Base-by-base conservation (phyloP, 1,284 basidiomycete species). In the Gymnopus androsaceus region DNA sequence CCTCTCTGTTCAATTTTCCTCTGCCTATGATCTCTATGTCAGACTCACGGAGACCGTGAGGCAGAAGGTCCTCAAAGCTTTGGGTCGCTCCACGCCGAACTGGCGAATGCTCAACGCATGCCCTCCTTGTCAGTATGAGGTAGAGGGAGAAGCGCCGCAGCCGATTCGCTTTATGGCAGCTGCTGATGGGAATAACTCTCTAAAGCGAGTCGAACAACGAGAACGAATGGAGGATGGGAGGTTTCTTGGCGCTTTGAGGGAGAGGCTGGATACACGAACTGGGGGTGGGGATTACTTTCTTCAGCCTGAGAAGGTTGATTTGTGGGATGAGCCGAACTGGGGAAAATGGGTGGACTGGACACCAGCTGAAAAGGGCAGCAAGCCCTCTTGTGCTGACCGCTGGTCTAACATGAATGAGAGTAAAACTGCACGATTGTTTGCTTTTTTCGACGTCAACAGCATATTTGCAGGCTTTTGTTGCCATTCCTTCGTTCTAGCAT, bases 111-210 rank as follows among this genome's bases (percentile, higher is more conserved):
- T 51, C 4, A 63, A 74, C 51, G 54, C 60, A 3, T 74, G 73
- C 51, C 63, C 68, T 0, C 53, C 67, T 9, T 74, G 73, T 45
- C 53, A 58, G 0, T 71, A 69, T 56, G 59, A 61, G 40, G 56
- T 66, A 1, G 42, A 62, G 12, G 61, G 57, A 11, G 66, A 72
- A 55, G 57, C 55, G 2, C 14, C 31, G 0, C 62, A 72, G 1
- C 27, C 30, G 1, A 65, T 67, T 46, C 46, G 51, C 1, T 59
- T 63, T 42, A 49, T 71, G n/a, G n/a, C n/a, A n/a, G n/a, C n/a
- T n/a, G n/a, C n/a, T n/a, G n/a, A n/a, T n/a, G n/a, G n/a, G n/a
- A 70, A 71, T 51, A 65, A 70, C 54, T 72, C 70, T 0, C 57
- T 72, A 8, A 71, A 71, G 42, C 57, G 55, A 15, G 63, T 59